Base-by-base conservation (phyloP, 2,329 filamentous ascomycete species). In the Aspergillus tamarii region DNA sequence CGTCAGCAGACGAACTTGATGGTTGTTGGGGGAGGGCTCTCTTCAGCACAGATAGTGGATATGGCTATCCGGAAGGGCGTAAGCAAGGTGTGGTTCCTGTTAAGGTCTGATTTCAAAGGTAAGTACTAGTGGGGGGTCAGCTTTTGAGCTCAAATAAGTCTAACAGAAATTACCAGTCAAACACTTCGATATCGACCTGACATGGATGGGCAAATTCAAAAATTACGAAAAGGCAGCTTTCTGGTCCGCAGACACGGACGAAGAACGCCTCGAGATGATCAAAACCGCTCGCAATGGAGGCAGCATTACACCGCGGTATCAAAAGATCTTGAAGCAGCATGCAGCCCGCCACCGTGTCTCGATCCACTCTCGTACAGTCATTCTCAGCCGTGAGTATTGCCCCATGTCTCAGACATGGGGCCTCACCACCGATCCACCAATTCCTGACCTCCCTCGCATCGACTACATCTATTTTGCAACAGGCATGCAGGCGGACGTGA, bases 131-230 rank as follows among this genome's bases (percentile, higher is more conserved):
- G 11, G 10, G 23, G 11, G 23, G 26, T 12, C 32, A 39, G 21
- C 19, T 19, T 52, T 14, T 21, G 19, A 6, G 2, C 9, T n/a
- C 12, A 7, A 50, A 46, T 26, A 10, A 10, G 39, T 23, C 39
- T 48, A 32, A 53, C 34, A 23, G 9, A 23, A 23, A 23, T 19
- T n/a, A 26, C 16, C 34, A 69, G 84, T 92, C 57, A 94, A 94
- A 76, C 88, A 90, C 64, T 94, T 94, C 67, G 92, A 94, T 69
- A 84, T 94, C 28, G 87, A 89, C 62, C 82, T 94, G 1, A 84
- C 86, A 55, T 95, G 92, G 92, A 90, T 94, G 76, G 90, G 89
- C 11, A 94, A 94, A 74, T 94, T 91, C 76, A 88, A 89, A 61
- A 94, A 94, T 73, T 85, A 88, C 60, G 88, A 91, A 68, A 91